These are phyloP conservation scores for Picea abies DNA, from an alignment of 83 land plant species.

Conservation along the genomic window DNA sequence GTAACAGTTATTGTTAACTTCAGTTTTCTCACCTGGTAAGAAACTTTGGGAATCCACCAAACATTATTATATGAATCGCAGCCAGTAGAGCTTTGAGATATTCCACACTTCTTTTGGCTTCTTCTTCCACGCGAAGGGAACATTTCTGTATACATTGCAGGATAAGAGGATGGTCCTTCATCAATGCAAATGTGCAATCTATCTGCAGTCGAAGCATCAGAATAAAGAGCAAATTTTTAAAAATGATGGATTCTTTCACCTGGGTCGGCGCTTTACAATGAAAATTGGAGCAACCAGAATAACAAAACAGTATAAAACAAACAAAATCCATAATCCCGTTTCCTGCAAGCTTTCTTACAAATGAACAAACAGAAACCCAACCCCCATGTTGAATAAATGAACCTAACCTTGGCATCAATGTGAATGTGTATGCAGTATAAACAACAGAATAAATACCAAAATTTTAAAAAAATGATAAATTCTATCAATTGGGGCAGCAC, in stretches of 20 bases:
- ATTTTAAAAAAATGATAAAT: no score
- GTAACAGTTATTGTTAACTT: neutral
- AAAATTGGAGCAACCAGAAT: no score
- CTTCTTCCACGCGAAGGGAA: neutral
- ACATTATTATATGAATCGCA: neutral
- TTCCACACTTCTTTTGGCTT: neutral
- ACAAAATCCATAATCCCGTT: no score
- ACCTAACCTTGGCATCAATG: no score
- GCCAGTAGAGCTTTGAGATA: neutral
- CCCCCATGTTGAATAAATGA: no score
- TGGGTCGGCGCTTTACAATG: neutral
- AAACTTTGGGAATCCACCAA: neutral
- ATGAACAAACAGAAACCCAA: no score
- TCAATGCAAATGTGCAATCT: neutral
- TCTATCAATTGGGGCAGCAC: no score
- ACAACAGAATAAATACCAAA: no score
- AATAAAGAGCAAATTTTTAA: neutral
- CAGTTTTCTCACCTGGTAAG: conserved; percentile 1
- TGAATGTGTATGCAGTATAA: no score
- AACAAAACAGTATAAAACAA: no score
- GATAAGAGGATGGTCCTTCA: conserved; percentile 1
- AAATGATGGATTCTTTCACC: neutral
- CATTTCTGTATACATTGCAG: neutral
- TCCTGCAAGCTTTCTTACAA: no score
- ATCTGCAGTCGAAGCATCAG: neutral